Percentiles rank a stretch among this genome's conserved stretches.
These are phyloP conservation scores for Dactylellina leptospora DNA, from an alignment of 2,329 filamentous ascomycete species.

Conservation along the genomic window DNA sequence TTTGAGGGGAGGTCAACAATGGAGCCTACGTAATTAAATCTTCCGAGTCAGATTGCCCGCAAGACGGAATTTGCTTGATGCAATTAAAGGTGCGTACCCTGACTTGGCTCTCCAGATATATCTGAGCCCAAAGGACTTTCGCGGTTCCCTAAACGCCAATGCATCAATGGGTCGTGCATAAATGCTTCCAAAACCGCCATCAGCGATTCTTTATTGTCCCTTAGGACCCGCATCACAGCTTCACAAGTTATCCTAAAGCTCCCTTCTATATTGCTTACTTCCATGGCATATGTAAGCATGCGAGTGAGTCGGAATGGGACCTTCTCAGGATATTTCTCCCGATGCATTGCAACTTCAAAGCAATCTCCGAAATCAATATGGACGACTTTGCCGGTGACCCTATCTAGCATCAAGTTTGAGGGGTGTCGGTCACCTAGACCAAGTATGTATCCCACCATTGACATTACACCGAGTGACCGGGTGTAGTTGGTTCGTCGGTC, in stretches of 20 bases:
- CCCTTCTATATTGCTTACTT: slow-evolving; percentile 99
- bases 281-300: slow-evolving; percentile 99
- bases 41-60: too few species aligned
- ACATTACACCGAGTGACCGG: slow-evolving; percentile 96
- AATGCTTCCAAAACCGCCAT: slow-evolving; percentile 99
- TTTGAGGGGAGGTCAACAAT: slow-evolving; percentile 13
- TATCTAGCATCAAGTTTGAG: slow-evolving; percentile 96
- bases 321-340: slow-evolving; percentile 97
- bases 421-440: slow-evolving; percentile 96
- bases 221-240: slow-evolving; percentile 94
- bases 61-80: too few species aligned
- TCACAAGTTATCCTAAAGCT: slow-evolving; percentile 98
- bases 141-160: slow-evolving; percentile 76
- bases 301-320: slow-evolving; percentile 97
- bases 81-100: slow-evolving; percentile 7
- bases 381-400: slow-evolving; percentile 93
- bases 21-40: neutral
- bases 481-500: slow-evolving; percentile 99
- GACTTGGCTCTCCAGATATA: slow-evolving; percentile 21
- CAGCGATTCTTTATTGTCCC: slow-evolving; percentile 96
- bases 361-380: slow-evolving; percentile 99
- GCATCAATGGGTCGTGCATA: slow-evolving; percentile 98
- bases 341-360: slow-evolving; percentile 99
- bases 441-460: slow-evolving; percentile 99
- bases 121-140: slow-evolving; percentile 55